Evolutionary conservation across 768 basidiomycete genomes (phyloP), one percentile per base, ranked within the genome.

Genomic region (Asterophora lycoperdoides): DNA sequence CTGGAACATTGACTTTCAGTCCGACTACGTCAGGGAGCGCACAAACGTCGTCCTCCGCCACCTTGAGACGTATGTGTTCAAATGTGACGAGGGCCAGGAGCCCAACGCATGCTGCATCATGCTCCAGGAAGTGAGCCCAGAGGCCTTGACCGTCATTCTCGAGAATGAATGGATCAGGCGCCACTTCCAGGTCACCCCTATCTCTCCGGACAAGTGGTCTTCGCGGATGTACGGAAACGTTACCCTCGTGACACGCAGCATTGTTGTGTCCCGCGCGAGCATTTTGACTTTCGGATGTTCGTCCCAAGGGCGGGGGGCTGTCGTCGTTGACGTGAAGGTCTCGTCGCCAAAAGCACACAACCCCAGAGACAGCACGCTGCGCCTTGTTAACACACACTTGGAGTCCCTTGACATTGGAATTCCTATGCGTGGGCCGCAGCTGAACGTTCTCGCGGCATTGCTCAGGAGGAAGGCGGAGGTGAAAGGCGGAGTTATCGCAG

Each of bases 301-400:
- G 15, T 49, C 30, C 5, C 78, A 79, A 76, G 56, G 66, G 18
- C 75, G 86, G 34, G 74, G 76, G 46, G 85, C 76, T 40, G 53
- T 89, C 43, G 69, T 80, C 36, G 77, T 80, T 40, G 81, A 84
- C 59, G 48, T 84, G 39, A 75, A 73, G 55, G 57, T 84, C 36
- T 63, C 68, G 39, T 54, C 70, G 18, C 69, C 65, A 0, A 58
- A 64, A 1, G 68, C 53, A 14, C 55, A 61, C 44, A 64, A 57
- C 40, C 66, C 56, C 20, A 68, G 52, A 30, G 70, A 69, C 35
- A 70, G 75, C 44, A 69, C 72, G n/a, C 48, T 88, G 52, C 73
- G 85, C 23, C 66, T 89, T 34, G 77, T 79, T 20, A 89, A 89
- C 61, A 86, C 86, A 19, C 87, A 90, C 58, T 69, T 90, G 41